Evolutionary conservation across 306 rosid genomes (phyloP).

Genomic region (Ziziphus jujuba): DNA sequence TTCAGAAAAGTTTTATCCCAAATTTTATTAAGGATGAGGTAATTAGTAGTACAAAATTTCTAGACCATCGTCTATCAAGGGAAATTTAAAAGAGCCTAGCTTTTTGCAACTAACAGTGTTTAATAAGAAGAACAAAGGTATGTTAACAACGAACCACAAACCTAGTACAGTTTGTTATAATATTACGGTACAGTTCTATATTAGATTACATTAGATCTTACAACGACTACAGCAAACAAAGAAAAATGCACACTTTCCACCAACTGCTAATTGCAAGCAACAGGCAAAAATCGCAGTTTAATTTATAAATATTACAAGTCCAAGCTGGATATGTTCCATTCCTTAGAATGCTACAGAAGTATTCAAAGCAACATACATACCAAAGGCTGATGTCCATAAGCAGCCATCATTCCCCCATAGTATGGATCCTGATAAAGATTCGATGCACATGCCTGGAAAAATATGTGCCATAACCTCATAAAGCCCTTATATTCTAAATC

Average conservation of each 20-base stretch:
- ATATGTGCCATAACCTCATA: constrained; percentile 24
- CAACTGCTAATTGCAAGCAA: background rate
- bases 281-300: background rate
- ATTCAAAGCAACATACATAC: constrained; percentile 44
- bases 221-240: background rate
- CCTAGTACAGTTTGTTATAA: no score
- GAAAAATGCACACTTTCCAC: background rate
- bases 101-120: no score
- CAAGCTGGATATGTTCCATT: background rate
- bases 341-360: background rate
- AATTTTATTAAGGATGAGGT: no score
- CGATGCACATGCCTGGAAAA: constrained; percentile 83
- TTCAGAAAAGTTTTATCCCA: no score
- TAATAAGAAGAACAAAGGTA: no score
- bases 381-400: constrained; percentile 83
- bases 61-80: no score
- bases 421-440: constrained; percentile 89
- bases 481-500: constrained; percentile 30
- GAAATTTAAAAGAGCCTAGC: no score
- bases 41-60: no score
- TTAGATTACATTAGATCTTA: no score
- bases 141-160: no score
- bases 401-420: constrained; percentile 84
- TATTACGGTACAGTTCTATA: no score
- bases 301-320: background rate